These are phyloP conservation scores for Santalum album DNA, from an alignment of 164 flowering plant genomes.

Conservation along the genomic window DNA sequence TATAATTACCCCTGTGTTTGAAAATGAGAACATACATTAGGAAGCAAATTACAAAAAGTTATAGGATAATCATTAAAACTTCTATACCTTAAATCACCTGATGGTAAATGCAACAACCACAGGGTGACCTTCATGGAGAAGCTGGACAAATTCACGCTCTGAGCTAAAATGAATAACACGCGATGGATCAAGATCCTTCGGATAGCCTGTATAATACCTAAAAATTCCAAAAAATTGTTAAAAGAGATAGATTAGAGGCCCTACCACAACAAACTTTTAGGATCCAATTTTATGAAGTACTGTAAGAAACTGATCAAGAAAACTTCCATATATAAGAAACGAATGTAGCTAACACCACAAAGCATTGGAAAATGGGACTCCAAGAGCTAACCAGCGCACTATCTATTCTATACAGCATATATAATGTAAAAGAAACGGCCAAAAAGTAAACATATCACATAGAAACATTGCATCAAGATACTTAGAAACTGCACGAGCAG, in stretches of 20 bases:
- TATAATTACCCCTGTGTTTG: conserved; percentile 46
- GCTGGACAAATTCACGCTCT: conserved; percentile 87
- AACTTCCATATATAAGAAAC: neutral
- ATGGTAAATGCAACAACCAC: conserved; percentile 88
- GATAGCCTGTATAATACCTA: conserved; percentile 91
- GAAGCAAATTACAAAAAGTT: too few species aligned
- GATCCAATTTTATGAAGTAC: neutral
- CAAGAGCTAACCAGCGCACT: neutral
- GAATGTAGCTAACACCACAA: neutral
- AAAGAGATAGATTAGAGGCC: neutral
- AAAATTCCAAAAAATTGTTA: neutral
- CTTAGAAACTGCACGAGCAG: too few species aligned
- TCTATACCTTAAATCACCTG: conserved; percentile 28
- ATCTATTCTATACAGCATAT: neutral
- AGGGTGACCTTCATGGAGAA: conserved; percentile 76
- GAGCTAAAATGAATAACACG: conserved; percentile 74
- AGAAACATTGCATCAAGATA: too few species aligned
- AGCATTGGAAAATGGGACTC: neutral
- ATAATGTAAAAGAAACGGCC: too few species aligned
- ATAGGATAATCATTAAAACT: too few species aligned
- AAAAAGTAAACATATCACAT: too few species aligned
- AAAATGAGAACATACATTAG: neutral
- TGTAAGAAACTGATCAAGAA: neutral
- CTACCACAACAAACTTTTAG: neutral
- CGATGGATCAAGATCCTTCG: conserved; percentile 88